Base-by-base conservation (phyloP, 345 rosid species). In the Gossypium thurberi region DNA sequence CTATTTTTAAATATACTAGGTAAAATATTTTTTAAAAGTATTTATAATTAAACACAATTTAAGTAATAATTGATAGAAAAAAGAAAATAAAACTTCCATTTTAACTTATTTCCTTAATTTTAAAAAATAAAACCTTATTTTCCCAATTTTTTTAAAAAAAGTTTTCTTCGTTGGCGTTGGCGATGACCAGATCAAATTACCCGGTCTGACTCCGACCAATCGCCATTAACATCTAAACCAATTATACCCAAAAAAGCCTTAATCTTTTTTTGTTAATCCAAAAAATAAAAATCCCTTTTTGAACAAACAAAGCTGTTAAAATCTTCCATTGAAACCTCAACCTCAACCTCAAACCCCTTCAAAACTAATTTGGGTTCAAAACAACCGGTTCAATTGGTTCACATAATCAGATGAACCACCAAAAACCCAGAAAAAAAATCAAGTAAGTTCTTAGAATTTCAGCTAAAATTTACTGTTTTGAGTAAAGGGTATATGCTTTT, bases 171-270 rank as follows among this genome's bases (percentile, higher is more conserved):
- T 25, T 7, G 71, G 43, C 21, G 21, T 25, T 7, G 71, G 43
- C 14, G 13, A 21, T 9, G 33, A 25, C 42, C 71, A 47, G 57
- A 67, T 43, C 56, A 47, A 25, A 14, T 67, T 47, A 23, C 13
- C 57, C 71, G 57, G 71, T 67, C 56, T 66, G 55, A 47, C 42
- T 47, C 42, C 52, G 57, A 66, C 56, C 13, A 23, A 67, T 60
- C 21, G 65, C 5, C 46, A 7, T 61, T 61, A 18, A 61, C 44
- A 10, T 61, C 66, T 15, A 33, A 18, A 15, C 65, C 11, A 61
- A 18, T 15, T 33, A 33, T 11, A 0, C 65, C 2, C 11, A 13
- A 43, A 11, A 33, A 33, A 33, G 6, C 37, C 4, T 33, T 33
- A 33, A 33, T 33, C 37, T 33, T 33, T 28, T 14, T 28, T 33